A percentile compares a stretch with the other conserved stretches of the same genome.
phyloP scores from a whole-genome alignment of 257 asterid species.

The Parsonsia alboflavescens region DNA sequence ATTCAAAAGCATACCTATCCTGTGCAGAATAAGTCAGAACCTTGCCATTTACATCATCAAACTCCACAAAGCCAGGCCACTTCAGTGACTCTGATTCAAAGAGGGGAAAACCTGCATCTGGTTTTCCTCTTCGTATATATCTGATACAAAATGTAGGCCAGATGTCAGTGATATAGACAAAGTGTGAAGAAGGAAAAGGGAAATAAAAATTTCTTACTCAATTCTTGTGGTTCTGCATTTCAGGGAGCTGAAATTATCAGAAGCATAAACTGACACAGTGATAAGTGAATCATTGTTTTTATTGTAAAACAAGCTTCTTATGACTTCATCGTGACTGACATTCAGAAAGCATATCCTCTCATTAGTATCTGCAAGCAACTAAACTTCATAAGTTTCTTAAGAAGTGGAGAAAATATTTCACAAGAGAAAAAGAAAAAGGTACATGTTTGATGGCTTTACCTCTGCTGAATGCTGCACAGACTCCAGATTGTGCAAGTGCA shows the following conservation, averaged over 20 bases:
- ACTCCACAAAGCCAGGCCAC: constrained; percentile 99
- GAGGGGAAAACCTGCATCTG: constrained; percentile 93
- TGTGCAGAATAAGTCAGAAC: constrained; percentile 97
- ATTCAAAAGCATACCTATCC: constrained; percentile 52
- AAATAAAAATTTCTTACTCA: constrained; percentile 53
- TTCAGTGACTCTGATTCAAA: constrained; percentile 95
- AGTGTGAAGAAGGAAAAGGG: constrained; percentile 8
- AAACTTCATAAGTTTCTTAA: constrained; percentile 18
- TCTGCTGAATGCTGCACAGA: constrained; percentile 98
- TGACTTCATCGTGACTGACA: constrained; percentile 93
- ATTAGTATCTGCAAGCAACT: constrained; percentile 71
- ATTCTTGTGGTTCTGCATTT: constrained; percentile 97
- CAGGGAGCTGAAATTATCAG: constrained; percentile 88
- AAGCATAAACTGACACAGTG: constrained; percentile 96
- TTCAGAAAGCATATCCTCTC: constrained; percentile 95
- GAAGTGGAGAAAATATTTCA: neutral
- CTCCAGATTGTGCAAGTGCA: constrained; percentile 99
- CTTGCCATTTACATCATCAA: constrained; percentile 97
- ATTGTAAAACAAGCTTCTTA: constrained; percentile 95
- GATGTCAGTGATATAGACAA: constrained; percentile 14
- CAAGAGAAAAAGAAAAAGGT: neutral
- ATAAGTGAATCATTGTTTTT: constrained; percentile 95
- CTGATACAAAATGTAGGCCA: constrained; percentile 31
- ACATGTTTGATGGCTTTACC: constrained; percentile 35
- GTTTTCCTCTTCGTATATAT: constrained; percentile 87